Percentiles rank a stretch among this genome's conserved stretches.
Evolutionary conservation across 345 rosid genomes (phyloP).

Genomic region (Dimocarpus longan): DNA sequence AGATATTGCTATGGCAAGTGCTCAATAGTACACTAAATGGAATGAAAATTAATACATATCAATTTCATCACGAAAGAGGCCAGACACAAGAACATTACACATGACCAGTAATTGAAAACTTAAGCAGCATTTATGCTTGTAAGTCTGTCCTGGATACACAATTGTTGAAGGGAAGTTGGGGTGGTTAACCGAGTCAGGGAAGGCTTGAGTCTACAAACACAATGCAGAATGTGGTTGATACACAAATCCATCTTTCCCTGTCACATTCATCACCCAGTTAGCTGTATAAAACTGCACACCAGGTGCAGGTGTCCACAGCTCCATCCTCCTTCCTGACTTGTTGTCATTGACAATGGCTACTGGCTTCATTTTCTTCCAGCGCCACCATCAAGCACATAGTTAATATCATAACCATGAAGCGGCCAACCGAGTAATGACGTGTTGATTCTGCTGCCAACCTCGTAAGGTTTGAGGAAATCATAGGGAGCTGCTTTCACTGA

Average conservation of each 20-base stretch:
- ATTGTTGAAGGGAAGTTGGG: slow-evolving; percentile 79
- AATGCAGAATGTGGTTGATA: slow-evolving; percentile 64
- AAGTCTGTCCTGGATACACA: slow-evolving; percentile 52
- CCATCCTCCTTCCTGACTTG: slow-evolving; percentile 72
- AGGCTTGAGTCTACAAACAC: slow-evolving; percentile 88
- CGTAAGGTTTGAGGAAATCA: slow-evolving; percentile 61
- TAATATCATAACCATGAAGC: slow-evolving; percentile 72
- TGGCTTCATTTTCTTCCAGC: slow-evolving; percentile 37
- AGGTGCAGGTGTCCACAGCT: slow-evolving; percentile 62
- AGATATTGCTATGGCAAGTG: neutral
- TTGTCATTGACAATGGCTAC: slow-evolving; percentile 63
- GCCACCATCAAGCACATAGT: slow-evolving; percentile 58
- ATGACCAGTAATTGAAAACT: slow-evolving; percentile 48
- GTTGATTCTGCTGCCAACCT: slow-evolving; percentile 54
- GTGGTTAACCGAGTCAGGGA: slow-evolving; percentile 71
- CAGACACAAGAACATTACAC: neutral
- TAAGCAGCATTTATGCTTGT: slow-evolving; percentile 69
- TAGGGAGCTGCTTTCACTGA: slow-evolving; percentile 76
- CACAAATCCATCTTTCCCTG: slow-evolving; percentile 72
- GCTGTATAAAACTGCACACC: slow-evolving; percentile 87
- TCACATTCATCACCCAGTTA: slow-evolving; percentile 45
- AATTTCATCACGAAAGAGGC: neutral
- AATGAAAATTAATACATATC: too few species aligned
- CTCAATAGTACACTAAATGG: neutral
- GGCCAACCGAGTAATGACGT: too few species aligned